A percentile compares a stretch with the other conserved stretches of the same genome.
These are phyloP conservation scores for Heritiera fomes DNA, from an alignment of 345 rosid species.

Conservation along the genomic window DNA sequence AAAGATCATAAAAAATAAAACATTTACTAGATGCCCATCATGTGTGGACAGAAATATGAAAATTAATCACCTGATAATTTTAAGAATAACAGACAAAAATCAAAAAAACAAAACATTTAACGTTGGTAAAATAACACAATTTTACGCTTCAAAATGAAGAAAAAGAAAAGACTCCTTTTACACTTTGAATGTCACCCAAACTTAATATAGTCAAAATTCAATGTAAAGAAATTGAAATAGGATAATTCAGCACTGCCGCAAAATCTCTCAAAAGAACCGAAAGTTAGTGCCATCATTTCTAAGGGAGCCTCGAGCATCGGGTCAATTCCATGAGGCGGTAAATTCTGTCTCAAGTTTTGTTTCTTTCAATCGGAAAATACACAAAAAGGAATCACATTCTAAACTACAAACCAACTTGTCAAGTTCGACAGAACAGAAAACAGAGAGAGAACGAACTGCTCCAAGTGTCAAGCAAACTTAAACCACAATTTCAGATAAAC, in stretches of 20 bases:
- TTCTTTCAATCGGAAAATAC: background rate
- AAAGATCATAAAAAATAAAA: too few relatives aligned
- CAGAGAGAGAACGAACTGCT: background rate
- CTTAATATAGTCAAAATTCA: too few relatives aligned
- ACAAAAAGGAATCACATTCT: slow-evolving; percentile 13
- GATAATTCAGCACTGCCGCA: background rate
- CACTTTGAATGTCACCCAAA: background rate
- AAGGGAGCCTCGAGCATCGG: background rate
- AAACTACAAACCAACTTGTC: background rate
- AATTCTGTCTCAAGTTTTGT: slow-evolving; percentile 12
- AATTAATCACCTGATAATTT: too few relatives aligned
- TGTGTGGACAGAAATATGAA: too few relatives aligned
- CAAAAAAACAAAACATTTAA: too few relatives aligned
- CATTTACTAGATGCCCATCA: too few relatives aligned
- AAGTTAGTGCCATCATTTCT: background rate
- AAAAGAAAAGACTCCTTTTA: background rate
- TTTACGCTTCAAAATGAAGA: too few relatives aligned
- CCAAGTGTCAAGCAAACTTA: background rate
- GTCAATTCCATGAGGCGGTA: background rate
- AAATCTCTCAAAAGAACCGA: background rate
- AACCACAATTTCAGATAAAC: background rate
- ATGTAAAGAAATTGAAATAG: too few relatives aligned
- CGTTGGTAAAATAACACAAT: too few relatives aligned
- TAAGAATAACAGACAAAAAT: too few relatives aligned
- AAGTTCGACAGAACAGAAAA: background rate